Conservation (phyloP, 1,284 basidiomycete genomes). For the Apiotrichum domesticum region DNA sequence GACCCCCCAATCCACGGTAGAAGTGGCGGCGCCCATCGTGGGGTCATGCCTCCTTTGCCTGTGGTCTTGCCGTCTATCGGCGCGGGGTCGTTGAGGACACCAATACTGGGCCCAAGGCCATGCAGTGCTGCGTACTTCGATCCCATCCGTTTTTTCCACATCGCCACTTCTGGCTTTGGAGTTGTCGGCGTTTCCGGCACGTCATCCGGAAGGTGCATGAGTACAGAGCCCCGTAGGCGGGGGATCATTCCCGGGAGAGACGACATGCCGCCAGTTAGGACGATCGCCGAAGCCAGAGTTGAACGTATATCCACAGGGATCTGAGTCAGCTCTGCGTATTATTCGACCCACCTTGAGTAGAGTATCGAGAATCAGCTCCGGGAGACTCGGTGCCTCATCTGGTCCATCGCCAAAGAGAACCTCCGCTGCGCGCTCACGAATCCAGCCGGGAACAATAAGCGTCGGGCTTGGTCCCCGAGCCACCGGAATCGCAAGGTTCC, state of each 20-base stretch:
- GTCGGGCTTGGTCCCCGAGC: neutral
- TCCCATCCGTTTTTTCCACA: constrained; percentile 46
- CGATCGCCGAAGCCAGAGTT: constrained; percentile 69
- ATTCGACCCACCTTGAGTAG: constrained; percentile 60
- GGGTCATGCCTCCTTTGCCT: constrained; percentile 71
- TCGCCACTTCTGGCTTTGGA: constrained; percentile 4
- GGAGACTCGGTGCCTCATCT: constrained; percentile 76
- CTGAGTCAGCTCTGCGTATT: constrained; percentile 44
- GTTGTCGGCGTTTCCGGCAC: constrained; percentile 20
- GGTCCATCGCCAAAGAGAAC: constrained; percentile 68
- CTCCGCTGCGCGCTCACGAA: constrained; percentile 83
- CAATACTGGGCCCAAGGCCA: constrained; percentile 62
- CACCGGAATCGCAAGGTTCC: constrained; percentile 15
- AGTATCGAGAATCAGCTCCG: constrained; percentile 69
- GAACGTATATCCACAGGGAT: constrained; percentile 82
- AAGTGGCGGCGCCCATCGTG: constrained; percentile 70
- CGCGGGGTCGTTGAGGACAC: constrained; percentile 73
- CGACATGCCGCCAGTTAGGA: constrained; percentile 80
- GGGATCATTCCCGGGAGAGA: constrained; percentile 89
- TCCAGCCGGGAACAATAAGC: constrained; percentile 86
- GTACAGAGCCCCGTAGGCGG: constrained; percentile 69
- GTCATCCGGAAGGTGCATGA: constrained; percentile 53
- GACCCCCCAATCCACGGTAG: constrained; percentile 91
- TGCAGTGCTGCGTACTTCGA: constrained; percentile 68
- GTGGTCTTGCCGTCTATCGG: constrained; percentile 45